Base-by-base conservation (phyloP, 495 filamentous ascomycete genomes). In the Parachaetomium inaequale region DNA sequence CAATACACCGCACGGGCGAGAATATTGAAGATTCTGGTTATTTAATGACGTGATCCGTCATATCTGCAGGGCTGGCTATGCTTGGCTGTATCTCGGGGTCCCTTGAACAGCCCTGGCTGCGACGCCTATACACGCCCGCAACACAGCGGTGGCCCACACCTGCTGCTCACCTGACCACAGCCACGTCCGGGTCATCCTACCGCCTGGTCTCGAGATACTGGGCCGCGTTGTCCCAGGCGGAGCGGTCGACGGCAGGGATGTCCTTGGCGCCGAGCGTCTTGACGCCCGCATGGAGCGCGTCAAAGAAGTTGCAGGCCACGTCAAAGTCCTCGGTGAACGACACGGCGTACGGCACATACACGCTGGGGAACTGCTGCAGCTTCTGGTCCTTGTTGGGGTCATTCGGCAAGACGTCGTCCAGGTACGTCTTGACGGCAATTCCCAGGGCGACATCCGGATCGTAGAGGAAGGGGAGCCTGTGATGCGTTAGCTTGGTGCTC, bases 351-450 rank as follows among this genome's bases (percentile, higher is more conserved):
- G 89, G 88, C 67, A 97, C 74, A 61, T 72, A 93, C 75, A 83
- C 90, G 3, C 74, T 79, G 26, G 87, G 84, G 64, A 90, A 82
- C 1, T 74, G 66, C 40, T 74, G 66, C 50, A 78, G 85, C 71
- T 87, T 86, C 42, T 87, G 85, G 55, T 83, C 81, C 12, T 84
- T 80, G 12, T 84, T 78, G 6, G 83, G 82, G 28, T 88, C 85
- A 11, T 81, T 77, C 6, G 85, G 82, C 46, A 85, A 75, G 28
- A 83, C 77, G 56, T 97, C 93, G 68, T 99, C 95, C 23, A 99
- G 82, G 72, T 95, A 93, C 7, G 90, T 92, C 73, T 95, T 92
- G 26, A 94, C 89, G 4, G 92, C 92, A 68, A 98, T 94, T 19
- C 91, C 93, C 31, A 95, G 81, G 40, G 86, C 90, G 45, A 91